phyloP scores from a whole-genome alignment of 1,284 basidiomycete genomes.

The Melampsora medusae region DNA sequence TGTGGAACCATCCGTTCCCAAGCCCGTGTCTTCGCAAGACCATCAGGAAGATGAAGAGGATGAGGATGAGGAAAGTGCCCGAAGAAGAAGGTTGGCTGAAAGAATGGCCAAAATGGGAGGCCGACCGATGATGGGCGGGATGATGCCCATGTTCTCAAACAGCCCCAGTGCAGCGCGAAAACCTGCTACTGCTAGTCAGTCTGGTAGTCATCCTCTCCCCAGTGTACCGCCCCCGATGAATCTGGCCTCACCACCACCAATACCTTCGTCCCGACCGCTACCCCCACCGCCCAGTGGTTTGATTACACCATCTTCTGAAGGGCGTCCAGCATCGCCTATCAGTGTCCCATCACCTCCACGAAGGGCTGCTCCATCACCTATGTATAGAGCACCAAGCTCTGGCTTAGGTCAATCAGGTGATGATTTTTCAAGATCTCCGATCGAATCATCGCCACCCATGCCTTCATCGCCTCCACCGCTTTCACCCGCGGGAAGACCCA shows the following conservation, averaged over 20 bases:
- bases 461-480: conserved; percentile 13
- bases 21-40: background rate
- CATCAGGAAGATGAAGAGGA: conserved; percentile 11
- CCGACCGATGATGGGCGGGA: conserved; percentile 41
- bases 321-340: conserved; percentile 1
- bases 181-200: background rate
- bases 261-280: conserved; percentile 13
- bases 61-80: conserved; percentile 29
- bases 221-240: conserved; percentile 8
- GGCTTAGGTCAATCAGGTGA: background rate
- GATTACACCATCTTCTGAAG: conserved; percentile 5
- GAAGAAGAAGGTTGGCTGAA: conserved; percentile 34
- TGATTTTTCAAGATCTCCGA: background rate
- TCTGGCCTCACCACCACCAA: conserved; percentile 5
- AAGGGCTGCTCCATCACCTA: conserved; percentile 23
- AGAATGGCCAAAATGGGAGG: conserved; percentile 43
- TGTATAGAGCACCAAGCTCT: conserved; percentile 14
- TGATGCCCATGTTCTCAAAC: conserved; percentile 29
- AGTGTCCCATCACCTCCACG: background rate
- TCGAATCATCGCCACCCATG: conserved; percentile 12
- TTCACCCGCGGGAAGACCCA: conserved; percentile 14
- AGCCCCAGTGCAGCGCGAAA: background rate
- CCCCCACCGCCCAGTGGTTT: conserved; percentile 4
- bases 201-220: conserved; percentile 5
- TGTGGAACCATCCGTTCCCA: background rate